Percentiles rank a stretch among this genome's conserved stretches.
Evolutionary conservation across 1,284 basidiomycete species (phyloP).

Genomic region (Thecaphora thlaspeos): DNA sequence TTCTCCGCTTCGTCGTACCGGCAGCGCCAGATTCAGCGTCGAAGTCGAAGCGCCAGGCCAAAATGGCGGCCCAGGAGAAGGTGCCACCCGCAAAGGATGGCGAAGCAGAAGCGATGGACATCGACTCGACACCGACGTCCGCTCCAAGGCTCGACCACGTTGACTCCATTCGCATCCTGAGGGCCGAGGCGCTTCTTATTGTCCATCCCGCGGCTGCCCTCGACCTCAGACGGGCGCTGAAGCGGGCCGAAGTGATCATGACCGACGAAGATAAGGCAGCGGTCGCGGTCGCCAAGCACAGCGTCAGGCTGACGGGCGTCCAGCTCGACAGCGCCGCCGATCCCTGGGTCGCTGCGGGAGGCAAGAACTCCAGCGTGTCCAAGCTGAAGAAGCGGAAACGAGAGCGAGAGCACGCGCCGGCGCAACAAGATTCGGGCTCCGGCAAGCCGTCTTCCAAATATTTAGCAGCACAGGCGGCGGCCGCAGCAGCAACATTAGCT

Average conservation of each 20-base stretch:
- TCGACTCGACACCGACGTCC: too few species aligned
- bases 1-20: background rate
- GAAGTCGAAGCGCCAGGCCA: too few species aligned
- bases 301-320: slow-evolving; percentile 6
- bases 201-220: slow-evolving; percentile 37
- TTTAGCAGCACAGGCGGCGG: too few species aligned
- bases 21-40: background rate
- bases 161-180: too few species aligned
- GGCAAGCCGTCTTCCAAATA: too few species aligned
- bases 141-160: too few species aligned
- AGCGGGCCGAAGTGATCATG: slow-evolving; percentile 15
- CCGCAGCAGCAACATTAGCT: too few species aligned
- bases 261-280: slow-evolving; percentile 19
- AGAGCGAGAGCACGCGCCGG: too few species aligned
- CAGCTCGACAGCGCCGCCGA: slow-evolving; percentile 33
- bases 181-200: slow-evolving; percentile 20
- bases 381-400: slow-evolving; percentile 16
- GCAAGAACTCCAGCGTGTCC: slow-evolving; percentile 20
- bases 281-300: background rate
- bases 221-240: slow-evolving; percentile 29
- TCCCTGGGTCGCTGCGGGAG: slow-evolving; percentile 37
- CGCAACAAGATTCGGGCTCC: too few species aligned
- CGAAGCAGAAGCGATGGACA: too few species aligned
- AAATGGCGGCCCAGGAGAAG: too few species aligned
- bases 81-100: too few species aligned